A percentile compares a stretch with the other conserved stretches of the same genome.
These are phyloP conservation scores for Fragilariopsis cylindrus DNA, from an alignment of 108 stramenopile genomes.

Conservation along the genomic window DNA sequence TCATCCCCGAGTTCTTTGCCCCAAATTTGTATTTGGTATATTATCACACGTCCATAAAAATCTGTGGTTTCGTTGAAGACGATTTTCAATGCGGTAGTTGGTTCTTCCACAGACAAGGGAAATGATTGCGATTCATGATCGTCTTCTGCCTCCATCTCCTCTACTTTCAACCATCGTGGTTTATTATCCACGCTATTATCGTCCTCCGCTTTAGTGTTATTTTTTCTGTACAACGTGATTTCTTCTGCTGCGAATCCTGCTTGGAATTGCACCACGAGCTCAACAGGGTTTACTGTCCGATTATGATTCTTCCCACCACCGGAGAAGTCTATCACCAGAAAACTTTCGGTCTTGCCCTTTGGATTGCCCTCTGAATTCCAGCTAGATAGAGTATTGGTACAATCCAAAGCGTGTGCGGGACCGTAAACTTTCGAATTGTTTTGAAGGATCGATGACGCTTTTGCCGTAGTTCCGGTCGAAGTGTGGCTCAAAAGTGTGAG, in stretches of 20 bases:
- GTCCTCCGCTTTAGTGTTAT: background rate
- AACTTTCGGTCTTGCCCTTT: constrained; percentile 24
- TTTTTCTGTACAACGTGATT: constrained; percentile 4
- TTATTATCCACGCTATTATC: background rate
- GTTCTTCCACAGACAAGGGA: constrained; percentile 8
- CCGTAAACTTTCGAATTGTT: constrained; percentile 58
- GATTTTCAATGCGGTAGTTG: constrained; percentile 35
- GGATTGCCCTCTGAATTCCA: constrained; percentile 64
- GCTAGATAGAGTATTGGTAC: constrained; percentile 37
- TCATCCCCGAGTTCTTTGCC: constrained; percentile 37
- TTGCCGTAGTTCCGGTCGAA: constrained; percentile 9
- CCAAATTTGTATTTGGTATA: constrained; percentile 62
- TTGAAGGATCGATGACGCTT: constrained; percentile 59
- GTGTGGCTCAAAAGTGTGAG: background rate
- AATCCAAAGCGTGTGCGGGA: constrained; percentile 54
- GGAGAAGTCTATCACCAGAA: constrained; percentile 48
- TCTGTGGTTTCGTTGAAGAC: constrained; percentile 52
- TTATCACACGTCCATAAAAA: constrained; percentile 64
- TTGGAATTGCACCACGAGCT: constrained; percentile 58
- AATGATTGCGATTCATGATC: constrained; percentile 48
- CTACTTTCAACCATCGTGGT: constrained; percentile 2
- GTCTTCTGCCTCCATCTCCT: constrained; percentile 50
- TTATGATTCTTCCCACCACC: constrained; percentile 11
- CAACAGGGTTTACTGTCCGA: constrained; percentile 35
- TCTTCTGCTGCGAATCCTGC: constrained; percentile 58